Evolutionary conservation across 441 rosid species (phyloP), one percentile per base, ranked within the genome.

Genomic region (Heliophila coronopifolia): DNA sequence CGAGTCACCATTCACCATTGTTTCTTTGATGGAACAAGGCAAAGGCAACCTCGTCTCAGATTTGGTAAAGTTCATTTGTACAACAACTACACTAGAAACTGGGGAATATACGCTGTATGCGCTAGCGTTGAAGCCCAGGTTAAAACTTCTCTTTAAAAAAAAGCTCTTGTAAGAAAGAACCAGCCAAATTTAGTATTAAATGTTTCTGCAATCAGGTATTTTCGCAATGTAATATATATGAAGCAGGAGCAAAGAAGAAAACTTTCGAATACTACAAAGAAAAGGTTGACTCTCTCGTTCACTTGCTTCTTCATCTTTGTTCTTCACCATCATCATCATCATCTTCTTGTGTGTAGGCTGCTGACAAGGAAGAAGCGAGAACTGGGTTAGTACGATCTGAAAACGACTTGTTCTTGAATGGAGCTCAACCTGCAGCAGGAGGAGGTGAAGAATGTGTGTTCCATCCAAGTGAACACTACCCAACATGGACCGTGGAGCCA

Each of bases 41-140:
- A 88, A 60, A 69, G 88, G 23, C 99, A 92, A 26, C 99, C 99
- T 60, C 99, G 97, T 5, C 80, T 88, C 58, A 75, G 97, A 58
- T 92, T 72, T 26, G 99, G 74, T 4, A 88, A 79, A 72, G 79
- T 88, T 17, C 95, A 88, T 79, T 57, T 92, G 34, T 86, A 70
- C 55, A 88, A 92, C 66, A 92, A 83, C 69, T 88, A 88, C 58
- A 85, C 86, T 50, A 75, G 93, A 67, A 67, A 81, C 60, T 86
- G 97, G 97, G 80, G 80, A 17, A 77, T 93, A 33, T 93, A 88
- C n/a, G 99, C 97, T n/a, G 88, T 93, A 27, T 84, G 96, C 48
- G 93, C 90, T 34, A 83, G 96, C 48, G 92, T 93, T 4, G 97
- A 88, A 70, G 67, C 95, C 59, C 88, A 86, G 95, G 96, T 20